These are phyloP conservation scores for Plantago major DNA, from an alignment of 257 asterid genomes.

Conservation along the genomic window DNA sequence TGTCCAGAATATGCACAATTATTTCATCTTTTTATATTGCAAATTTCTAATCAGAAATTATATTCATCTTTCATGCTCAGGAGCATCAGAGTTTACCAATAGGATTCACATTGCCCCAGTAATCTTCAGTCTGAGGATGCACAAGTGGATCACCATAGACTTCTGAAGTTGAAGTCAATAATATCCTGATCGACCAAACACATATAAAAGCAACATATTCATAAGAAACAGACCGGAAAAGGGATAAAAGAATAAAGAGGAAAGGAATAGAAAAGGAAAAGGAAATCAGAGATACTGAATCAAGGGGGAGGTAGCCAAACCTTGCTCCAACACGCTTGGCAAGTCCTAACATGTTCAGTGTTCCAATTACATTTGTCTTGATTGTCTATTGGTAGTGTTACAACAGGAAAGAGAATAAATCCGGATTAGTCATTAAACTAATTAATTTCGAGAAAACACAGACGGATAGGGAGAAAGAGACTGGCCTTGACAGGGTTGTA, in stretches of 20 bases:
- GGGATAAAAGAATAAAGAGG: not conserved
- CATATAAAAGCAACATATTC: conserved; percentile 9
- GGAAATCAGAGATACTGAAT: no score
- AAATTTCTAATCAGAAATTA: no score
- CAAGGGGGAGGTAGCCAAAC: conserved; percentile 26
- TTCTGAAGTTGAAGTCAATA: conserved; percentile 94
- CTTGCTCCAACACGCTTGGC: conserved; percentile 99
- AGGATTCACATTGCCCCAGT: conserved; percentile 98
- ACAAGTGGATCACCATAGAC: conserved; percentile 94
- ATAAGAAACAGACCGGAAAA: not conserved
- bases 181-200: conserved; percentile 44
- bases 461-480: conserved; percentile 16
- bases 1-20: no score
- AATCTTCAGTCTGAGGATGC: conserved; percentile 95
- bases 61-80: not conserved
- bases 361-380: conserved; percentile 94
- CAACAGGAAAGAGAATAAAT: not conserved
- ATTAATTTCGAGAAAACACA: not conserved
- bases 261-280: not conserved
- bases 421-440: conserved; percentile 1
- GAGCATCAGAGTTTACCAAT: conserved; percentile 47
- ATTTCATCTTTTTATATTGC: no score
- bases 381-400: conserved; percentile 52
- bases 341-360: conserved; percentile 95
- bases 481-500: conserved; percentile 94